A percentile compares a stretch with the other conserved stretches of the same genome.
phyloP scores from a whole-genome alignment of 176 grass and related monocot species.

The Microstegium vimineum region DNA sequence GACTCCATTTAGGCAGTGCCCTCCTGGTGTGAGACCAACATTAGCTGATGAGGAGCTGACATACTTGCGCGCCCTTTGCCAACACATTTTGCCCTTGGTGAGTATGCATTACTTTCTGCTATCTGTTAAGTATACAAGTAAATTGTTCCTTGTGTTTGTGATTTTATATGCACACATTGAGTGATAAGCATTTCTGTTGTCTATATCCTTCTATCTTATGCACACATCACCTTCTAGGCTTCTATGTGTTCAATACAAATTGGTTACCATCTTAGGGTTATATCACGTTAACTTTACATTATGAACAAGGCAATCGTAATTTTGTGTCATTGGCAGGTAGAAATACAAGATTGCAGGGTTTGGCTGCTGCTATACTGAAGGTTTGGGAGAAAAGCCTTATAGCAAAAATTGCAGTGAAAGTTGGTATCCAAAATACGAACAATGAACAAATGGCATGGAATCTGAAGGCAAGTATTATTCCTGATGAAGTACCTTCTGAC shows the following conservation, averaged over 20 bases:
- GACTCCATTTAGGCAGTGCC: conserved; percentile 67
- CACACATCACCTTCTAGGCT: no score
- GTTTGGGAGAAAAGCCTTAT: conserved; percentile 90
- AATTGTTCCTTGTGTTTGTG: neutral
- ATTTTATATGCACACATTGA: neutral
- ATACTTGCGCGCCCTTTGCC: conserved; percentile 72
- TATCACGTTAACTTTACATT: no score
- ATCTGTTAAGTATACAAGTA: neutral
- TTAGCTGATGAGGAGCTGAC: conserved; percentile 72
- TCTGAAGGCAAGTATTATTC: conserved; percentile 65
- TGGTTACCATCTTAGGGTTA: conserved; percentile 4
- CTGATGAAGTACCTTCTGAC: neutral
- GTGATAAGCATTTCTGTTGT: neutral
- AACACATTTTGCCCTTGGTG: conserved; percentile 92
- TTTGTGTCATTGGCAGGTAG: conserved; percentile 50
- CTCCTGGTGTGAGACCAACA: conserved; percentile 49
- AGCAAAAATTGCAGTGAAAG: conserved; percentile 94
- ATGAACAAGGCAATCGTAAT: neutral
- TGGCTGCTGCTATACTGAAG: conserved; percentile 86
- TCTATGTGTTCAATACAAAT: neutral
- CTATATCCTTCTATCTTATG: neutral
- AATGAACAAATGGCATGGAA: conserved; percentile 80
- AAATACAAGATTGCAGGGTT: conserved; percentile 75
- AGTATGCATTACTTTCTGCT: conserved; percentile 20
- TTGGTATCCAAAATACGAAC: conserved; percentile 71